Percentiles rank a stretch among this genome's conserved stretches.
These are phyloP conservation scores for Mucor lusitanicus DNA, from an alignment of 371 early-diverging fungal genomes.

Conservation along the genomic window DNA sequence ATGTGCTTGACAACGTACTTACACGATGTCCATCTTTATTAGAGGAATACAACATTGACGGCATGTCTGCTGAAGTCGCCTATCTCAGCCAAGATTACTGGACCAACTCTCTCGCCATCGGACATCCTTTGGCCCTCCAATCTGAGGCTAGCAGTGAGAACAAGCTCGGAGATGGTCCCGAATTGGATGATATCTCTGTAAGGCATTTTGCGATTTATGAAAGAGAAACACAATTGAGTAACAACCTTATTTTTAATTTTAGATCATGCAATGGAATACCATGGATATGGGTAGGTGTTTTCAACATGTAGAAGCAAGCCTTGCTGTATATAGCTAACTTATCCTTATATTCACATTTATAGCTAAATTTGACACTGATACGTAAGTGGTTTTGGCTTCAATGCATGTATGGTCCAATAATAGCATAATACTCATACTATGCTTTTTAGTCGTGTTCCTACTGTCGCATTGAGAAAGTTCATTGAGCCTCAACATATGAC, in stretches of 20 bases:
- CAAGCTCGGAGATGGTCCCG: background rate
- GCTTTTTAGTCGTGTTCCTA: constrained; percentile 22
- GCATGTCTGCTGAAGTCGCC: constrained; percentile 23
- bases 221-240: background rate
- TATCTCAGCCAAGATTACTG: constrained; percentile 31
- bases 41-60: constrained; percentile 34
- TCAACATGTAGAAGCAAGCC: background rate
- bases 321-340: background rate
- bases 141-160: constrained; percentile 12
- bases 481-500: constrained; percentile 32
- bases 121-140: constrained; percentile 26
- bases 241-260: background rate
- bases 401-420: background rate
- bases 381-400: too few species aligned
- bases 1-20: background rate
- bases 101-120: constrained; percentile 31
- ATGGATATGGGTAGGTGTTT: constrained; percentile 20
- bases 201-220: background rate
- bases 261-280: constrained; percentile 27
- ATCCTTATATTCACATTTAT: background rate
- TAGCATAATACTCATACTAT: background rate
- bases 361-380: constrained; percentile 27
- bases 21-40: background rate
- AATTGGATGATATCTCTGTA: constrained; percentile 4
- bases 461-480: constrained; percentile 26